Percentiles rank a stretch among this genome's conserved stretches.
Conservation (phyloP, 805 yeast species). For the Suhomyces tanzawaensis region DNA sequence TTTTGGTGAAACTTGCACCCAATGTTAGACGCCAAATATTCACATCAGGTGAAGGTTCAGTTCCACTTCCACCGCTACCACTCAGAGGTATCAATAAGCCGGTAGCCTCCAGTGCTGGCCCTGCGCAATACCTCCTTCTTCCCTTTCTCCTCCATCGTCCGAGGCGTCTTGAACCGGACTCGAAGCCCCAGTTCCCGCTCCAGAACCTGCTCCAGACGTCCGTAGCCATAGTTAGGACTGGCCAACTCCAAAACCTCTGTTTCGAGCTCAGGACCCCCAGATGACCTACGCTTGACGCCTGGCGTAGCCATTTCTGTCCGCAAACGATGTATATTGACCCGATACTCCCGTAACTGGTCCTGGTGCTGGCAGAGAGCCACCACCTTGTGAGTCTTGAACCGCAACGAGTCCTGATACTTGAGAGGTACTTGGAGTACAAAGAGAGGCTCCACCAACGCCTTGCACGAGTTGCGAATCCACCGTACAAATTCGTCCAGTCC, state of each 20-base stretch:
- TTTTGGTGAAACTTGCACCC: no score
- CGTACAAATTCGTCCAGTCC: constrained; percentile 51
- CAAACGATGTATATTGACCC: constrained; percentile 40
- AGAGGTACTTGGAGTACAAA: constrained; percentile 10
- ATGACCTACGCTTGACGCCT: constrained; percentile 20
- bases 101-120: no score
- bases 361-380: constrained; percentile 30
- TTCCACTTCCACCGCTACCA: no score
- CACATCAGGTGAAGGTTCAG: no score
- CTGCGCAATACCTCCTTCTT: no score
- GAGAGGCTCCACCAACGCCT: constrained; percentile 17
- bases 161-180: no score
- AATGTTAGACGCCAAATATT: no score
- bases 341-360: constrained; percentile 34
- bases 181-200: no score
- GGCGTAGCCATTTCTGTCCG: constrained; percentile 44
- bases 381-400: constrained; percentile 36
- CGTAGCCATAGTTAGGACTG: background rate
- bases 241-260: constrained; percentile 17
- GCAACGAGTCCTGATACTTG: constrained; percentile 29
- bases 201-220: background rate
- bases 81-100: no score
- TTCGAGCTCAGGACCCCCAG: constrained; percentile 5
- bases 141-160: no score
- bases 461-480: constrained; percentile 35